These are phyloP conservation scores for Euphorbia tirucalli DNA, from an alignment of 345 rosid species.

Conservation along the genomic window DNA sequence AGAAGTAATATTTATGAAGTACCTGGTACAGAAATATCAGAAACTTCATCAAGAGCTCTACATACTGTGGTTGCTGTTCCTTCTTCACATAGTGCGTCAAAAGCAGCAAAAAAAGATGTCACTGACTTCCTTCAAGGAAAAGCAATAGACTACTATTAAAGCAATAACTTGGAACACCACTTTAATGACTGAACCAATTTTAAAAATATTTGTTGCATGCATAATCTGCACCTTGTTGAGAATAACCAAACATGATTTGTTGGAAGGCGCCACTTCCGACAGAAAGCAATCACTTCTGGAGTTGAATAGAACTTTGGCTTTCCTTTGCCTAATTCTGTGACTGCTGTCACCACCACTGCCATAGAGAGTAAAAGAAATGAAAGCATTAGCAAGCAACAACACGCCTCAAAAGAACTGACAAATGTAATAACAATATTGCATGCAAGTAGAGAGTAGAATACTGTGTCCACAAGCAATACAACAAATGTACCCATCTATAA, in stretches of 20 bases:
- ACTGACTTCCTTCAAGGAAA: conserved; percentile 72
- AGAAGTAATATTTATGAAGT: conserved; percentile 5
- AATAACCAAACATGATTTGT: conserved; percentile 92
- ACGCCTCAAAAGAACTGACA: not conserved
- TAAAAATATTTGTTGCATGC: not conserved
- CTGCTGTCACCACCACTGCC: conserved; percentile 94
- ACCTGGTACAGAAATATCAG: conserved; percentile 95
- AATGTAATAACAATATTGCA: not conserved
- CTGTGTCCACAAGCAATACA: not conserved
- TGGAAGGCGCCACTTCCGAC: conserved; percentile 87
- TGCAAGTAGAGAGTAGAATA: not conserved
- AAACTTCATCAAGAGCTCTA: conserved; percentile 84
- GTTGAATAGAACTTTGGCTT: conserved; percentile 94
- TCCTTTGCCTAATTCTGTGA: conserved; percentile 83
- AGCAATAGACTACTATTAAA: conserved; percentile 16
- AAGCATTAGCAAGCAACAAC: conserved; percentile 1
- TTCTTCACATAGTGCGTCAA: conserved; percentile 92
- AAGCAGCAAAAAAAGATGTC: conserved; percentile 72
- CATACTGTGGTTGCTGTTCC: conserved; percentile 93
- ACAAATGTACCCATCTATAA: not conserved
- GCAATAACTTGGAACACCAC: not conserved
- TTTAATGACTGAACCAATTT: not conserved
- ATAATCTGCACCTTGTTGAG: conserved; percentile 67
- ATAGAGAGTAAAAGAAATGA: conserved; percentile 21
- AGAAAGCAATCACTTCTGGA: conserved; percentile 80